Evolutionary conservation across 2,329 filamentous ascomycete genomes (phyloP).

Genomic region (Penicillium fuscoglaucum): DNA sequence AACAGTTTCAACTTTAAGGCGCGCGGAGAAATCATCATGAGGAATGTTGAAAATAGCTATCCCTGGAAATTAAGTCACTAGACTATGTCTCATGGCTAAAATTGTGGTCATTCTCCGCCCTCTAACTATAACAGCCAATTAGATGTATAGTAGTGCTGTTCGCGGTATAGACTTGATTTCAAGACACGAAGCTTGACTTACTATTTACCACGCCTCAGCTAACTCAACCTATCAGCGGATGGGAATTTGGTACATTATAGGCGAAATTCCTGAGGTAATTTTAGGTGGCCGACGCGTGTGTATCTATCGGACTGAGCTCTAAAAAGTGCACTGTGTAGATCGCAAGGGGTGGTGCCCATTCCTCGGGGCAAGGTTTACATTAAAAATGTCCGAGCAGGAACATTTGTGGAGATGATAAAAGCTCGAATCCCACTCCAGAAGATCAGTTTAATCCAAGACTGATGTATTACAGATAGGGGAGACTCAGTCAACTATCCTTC

Average conservation of each 20-base stretch:
- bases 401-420: conserved; percentile 4
- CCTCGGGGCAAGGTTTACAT: conserved; percentile 2
- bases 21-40: neutral
- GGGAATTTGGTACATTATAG: neutral
- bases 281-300: neutral
- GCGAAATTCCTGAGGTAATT: neutral
- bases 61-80: conserved; percentile 6
- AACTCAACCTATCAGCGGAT: neutral
- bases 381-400: conserved; percentile 1
- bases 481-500: neutral
- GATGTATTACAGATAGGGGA: neutral
- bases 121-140: neutral
- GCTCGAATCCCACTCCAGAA: neutral
- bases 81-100: neutral
- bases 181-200: neutral
- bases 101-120: neutral
- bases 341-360: conserved; percentile 10
- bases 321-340: neutral
- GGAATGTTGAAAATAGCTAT: conserved; percentile 8
- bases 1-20: neutral
- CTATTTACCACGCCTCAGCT: neutral
- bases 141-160: neutral
- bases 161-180: neutral
- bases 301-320: neutral
- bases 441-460: neutral